These are phyloP conservation scores for Inga oerstediana DNA, from an alignment of 306 rosid species.

Conservation along the genomic window DNA sequence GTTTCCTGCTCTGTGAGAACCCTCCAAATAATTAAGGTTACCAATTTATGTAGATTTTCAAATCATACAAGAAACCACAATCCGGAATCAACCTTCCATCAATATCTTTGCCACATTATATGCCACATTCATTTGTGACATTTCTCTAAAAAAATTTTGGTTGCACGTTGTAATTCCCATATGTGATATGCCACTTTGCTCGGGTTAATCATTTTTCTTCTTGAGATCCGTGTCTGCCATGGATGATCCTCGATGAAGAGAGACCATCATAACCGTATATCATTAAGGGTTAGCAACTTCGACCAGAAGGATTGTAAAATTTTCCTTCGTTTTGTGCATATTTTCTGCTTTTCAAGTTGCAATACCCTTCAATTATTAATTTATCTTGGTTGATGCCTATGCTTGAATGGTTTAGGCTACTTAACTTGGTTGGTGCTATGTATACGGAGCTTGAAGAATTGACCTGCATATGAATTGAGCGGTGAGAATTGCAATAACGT, in stretches of 20 bases:
- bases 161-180: neutral
- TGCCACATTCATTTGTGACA: neutral
- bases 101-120: slow-evolving; percentile 32
- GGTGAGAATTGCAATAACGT: neutral
- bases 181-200: neutral
- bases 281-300: neutral
- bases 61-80: slow-evolving; percentile 31
- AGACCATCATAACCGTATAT: neutral
- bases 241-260: neutral
- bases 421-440: neutral
- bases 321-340: neutral
- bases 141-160: neutral
- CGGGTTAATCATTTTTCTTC: neutral
- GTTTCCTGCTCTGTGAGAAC: slow-evolving; percentile 30
- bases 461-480: neutral
- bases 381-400: neutral
- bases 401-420: neutral
- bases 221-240: neutral
- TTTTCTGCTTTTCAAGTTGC: neutral
- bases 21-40: slow-evolving; percentile 26
- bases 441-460: neutral
- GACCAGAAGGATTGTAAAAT: neutral
- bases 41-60: slow-evolving; percentile 11
- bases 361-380: neutral
- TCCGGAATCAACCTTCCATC: slow-evolving; percentile 40